Base-by-base conservation (phyloP, 768 basidiomycete species). In the Mrakia hoshinonis region DNA sequence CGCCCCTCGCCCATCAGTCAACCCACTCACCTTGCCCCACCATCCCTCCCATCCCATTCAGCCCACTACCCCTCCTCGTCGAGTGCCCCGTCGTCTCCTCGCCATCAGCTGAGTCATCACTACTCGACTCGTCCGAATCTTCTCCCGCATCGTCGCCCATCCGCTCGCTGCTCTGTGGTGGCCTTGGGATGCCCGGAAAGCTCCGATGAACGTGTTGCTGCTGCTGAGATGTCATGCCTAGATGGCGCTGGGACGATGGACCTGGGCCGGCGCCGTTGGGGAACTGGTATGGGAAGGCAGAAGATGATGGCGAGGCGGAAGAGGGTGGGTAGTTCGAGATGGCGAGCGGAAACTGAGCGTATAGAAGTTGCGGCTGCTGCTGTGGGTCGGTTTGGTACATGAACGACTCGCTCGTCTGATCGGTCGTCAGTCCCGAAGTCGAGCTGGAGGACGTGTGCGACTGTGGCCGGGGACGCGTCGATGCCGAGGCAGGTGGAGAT, bases 311-410 rank as follows among this genome's bases (percentile, higher is more conserved):
- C 26, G 20, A 26, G 22, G 55, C 24, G 12, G 15, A 31, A 34
- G 55, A 15, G 7, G 18, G 68, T 67, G 0, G 74, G 63, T 4
- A 68, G 71, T 13, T 73, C 43, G 15, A 43, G 7, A 73, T 12
- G 74, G 67, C 15, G 69, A 72, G 18, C 73, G 73, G 29, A 74
- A 73, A 67, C 64, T 68, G 13, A 73, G 70, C 0, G 68, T 73
- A 43, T 15, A 7, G 43, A 7, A 7, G 43, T 43, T 6, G 43
- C 43, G 6, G 43, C 43, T 6, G 43, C 43, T 43, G 7, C 43
- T 43, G 43, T 43, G n/a, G n/a, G n/a, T n/a, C n/a, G n/a, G n/a
- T n/a, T n/a, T 43, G 43, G 15, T 15, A 43, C 43, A 43, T 43
- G 43, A 43, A 43, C 7, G 43, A 43, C 6, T 43, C 43, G 15